Evolutionary conservation across 1,284 basidiomycete species (phyloP).

Genomic region (Ceratobasidium theobromae): DNA sequence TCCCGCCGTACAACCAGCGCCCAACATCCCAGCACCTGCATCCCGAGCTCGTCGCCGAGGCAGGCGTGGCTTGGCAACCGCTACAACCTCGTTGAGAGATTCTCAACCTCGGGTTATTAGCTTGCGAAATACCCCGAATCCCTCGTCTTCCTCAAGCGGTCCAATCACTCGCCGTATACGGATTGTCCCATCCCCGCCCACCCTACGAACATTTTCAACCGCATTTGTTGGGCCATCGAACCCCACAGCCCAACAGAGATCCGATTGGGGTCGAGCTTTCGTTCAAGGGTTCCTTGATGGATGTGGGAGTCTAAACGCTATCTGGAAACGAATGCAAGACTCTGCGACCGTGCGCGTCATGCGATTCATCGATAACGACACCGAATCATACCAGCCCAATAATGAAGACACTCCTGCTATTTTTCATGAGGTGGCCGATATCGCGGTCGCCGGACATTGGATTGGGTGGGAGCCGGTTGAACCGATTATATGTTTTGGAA

Average conservation of each 20-base stretch:
- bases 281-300: neutral
- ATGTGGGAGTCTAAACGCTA: slow-evolving; percentile 5
- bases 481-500: slow-evolving; percentile 19
- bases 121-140: neutral
- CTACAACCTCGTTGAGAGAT: slow-evolving; percentile 57
- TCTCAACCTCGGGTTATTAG: neutral
- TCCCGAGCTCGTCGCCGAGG: slow-evolving; percentile 45
- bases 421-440: slow-evolving; percentile 5
- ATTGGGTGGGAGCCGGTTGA: slow-evolving; percentile 14
- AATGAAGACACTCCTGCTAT: neutral
- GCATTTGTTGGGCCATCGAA: slow-evolving; percentile 17
- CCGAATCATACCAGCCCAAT: neutral
- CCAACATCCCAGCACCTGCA: neutral
- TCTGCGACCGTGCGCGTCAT: slow-evolving; percentile 2
- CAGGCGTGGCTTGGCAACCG: slow-evolving; percentile 55
- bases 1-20: neutral
- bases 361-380: slow-evolving; percentile 12
- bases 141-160: neutral
- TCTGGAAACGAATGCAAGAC: slow-evolving; percentile 25
- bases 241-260: slow-evolving; percentile 10
- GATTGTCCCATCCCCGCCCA: slow-evolving; percentile 12
- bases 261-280: slow-evolving; percentile 14
- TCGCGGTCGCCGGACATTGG: slow-evolving; percentile 22
- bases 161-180: neutral
- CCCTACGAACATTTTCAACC: slow-evolving; percentile 9